These are phyloP conservation scores for Wickerhamomyces sp. DNA, from an alignment of 1,139 yeast genomes.

Conservation along the genomic window DNA sequence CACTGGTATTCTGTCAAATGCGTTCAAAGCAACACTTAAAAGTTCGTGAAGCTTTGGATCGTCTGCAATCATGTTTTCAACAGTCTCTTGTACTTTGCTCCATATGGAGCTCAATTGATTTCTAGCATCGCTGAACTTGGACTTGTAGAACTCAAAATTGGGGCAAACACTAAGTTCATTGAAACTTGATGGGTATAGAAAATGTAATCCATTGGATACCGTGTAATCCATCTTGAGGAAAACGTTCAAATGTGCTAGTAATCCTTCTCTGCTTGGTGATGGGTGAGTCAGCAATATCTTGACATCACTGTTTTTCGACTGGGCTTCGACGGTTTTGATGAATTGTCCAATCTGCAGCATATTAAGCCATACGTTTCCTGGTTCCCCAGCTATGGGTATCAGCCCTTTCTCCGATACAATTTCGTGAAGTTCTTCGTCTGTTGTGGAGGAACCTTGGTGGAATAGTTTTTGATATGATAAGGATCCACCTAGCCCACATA, in stretches of 20 bases:
- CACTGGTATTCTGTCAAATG: slow-evolving; percentile 63
- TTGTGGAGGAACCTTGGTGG: slow-evolving; percentile 54
- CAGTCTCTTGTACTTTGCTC: slow-evolving; percentile 52
- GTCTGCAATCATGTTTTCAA: slow-evolving; percentile 36
- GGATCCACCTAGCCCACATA: slow-evolving; percentile 73
- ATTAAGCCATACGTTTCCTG: slow-evolving; percentile 75
- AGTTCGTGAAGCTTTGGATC: slow-evolving; percentile 31
- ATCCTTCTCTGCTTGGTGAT: slow-evolving; percentile 60
- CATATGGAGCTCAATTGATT: slow-evolving; percentile 61
- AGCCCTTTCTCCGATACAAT: slow-evolving; percentile 11
- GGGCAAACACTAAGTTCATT: slow-evolving; percentile 65
- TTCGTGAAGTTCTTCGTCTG: slow-evolving; percentile 16
- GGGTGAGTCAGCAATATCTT: slow-evolving; percentile 65
- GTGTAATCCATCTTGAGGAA: slow-evolving; percentile 69
- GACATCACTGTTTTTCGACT: slow-evolving; percentile 40
- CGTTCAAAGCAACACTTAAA: slow-evolving; percentile 50
- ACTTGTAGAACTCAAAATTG: slow-evolving; percentile 56
- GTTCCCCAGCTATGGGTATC: slow-evolving; percentile 55
- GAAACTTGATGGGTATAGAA: slow-evolving; percentile 65
- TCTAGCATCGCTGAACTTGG: slow-evolving; percentile 57
- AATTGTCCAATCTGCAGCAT: slow-evolving; percentile 65
- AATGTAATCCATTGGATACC: slow-evolving; percentile 66
- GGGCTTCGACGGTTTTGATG: slow-evolving; percentile 39
- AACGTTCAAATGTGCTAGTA: slow-evolving; percentile 64
- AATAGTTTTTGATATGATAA: slow-evolving; percentile 62